These are phyloP conservation scores for Debaryomyces prosopidis DNA, from an alignment of 805 yeast genomes.

Conservation along the genomic window DNA sequence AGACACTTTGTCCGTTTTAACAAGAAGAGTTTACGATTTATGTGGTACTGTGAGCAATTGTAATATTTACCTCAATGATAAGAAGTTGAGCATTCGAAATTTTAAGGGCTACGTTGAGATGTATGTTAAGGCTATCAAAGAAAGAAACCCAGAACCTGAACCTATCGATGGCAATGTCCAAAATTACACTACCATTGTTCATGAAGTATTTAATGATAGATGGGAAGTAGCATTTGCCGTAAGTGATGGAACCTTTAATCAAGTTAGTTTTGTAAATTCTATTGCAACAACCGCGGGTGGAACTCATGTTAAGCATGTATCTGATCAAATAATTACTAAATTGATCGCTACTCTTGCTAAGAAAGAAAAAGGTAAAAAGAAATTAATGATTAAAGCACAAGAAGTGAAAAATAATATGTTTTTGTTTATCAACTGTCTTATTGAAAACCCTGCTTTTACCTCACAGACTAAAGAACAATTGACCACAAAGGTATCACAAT, in stretches of 20 bases:
- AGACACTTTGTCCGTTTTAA: slow-evolving; percentile 79
- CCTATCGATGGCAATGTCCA: slow-evolving; percentile 36
- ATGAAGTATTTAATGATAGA: slow-evolving; percentile 77
- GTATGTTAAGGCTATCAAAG: slow-evolving; percentile 76
- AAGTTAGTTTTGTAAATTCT: slow-evolving; percentile 94
- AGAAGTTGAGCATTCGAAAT: slow-evolving; percentile 62
- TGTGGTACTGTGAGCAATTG: slow-evolving; percentile 91
- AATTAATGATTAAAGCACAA: slow-evolving; percentile 76
- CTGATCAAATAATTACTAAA: slow-evolving; percentile 82
- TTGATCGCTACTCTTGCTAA: slow-evolving; percentile 61
- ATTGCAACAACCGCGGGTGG: slow-evolving; percentile 98
- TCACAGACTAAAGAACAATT: slow-evolving; percentile 97
- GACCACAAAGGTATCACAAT: slow-evolving; percentile 84
- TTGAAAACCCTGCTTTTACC: slow-evolving; percentile 96
- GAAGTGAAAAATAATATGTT: slow-evolving; percentile 92
- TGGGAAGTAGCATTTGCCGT: slow-evolving; percentile 98
- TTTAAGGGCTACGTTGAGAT: slow-evolving; percentile 89
- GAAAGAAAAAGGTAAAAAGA: slow-evolving; percentile 66
- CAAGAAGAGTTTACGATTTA: slow-evolving; percentile 92
- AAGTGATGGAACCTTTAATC: slow-evolving; percentile 87
- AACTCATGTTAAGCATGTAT: slow-evolving; percentile 83
- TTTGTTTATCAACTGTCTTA: slow-evolving; percentile 83
- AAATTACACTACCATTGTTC: slow-evolving; percentile 54
- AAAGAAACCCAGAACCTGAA: slow-evolving; percentile 41
- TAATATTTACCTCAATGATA: slow-evolving; percentile 75